Base-by-base conservation (phyloP, 2,329 filamentous ascomycete species). In the Cladorrhinum sp. region DNA sequence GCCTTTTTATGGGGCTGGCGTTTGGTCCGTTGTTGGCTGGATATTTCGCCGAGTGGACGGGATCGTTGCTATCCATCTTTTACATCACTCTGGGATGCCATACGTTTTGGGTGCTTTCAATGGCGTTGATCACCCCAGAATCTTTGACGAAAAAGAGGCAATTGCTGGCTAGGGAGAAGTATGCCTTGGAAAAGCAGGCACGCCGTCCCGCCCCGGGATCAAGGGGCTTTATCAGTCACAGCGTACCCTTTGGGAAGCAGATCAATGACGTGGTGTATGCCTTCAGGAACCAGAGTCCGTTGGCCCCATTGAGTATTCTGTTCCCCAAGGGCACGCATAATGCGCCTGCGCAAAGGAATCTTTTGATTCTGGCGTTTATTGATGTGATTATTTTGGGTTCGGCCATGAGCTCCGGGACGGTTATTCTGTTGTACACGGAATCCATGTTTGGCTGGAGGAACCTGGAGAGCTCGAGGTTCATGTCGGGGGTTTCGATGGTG, bases 1-100 rank as follows among this genome's bases (percentile, higher is more conserved):
- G 89, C 67, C 80, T 99, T 8, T 98, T 96, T 73, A 82, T 84
- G 1, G 95, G 95, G n/a, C 85, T 98, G 51, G 94, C 95, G 0
- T 75, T 94, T 30, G 95, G 95, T 0, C 95, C 95, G 7, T 81
- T 96, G 2, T 71, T 96, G 21, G 89, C 92, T 0, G 93, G 90
- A 1, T 88, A 90, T 67, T 79, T 97, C 49, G 88, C 96, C 69
- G 85, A 90, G 68, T 83, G 81, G 73, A 93, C 90, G 0, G 90
- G 90, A 7, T 85, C 84, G 49, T 80, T 96, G 16, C 73, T 97
- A 6, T 84, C 86, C n/a, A 84, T 96, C 52, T 98, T 99, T 73
- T 96, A 96, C 72, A 79, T 92, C 42, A 86, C 89, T 0, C 74
- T 96, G 12, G 86, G 76, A 2, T 89, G 89, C 62, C 91, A 97